Base-by-base conservation (phyloP, 345 rosid species). In the Eucalyptus shirleyi region DNA sequence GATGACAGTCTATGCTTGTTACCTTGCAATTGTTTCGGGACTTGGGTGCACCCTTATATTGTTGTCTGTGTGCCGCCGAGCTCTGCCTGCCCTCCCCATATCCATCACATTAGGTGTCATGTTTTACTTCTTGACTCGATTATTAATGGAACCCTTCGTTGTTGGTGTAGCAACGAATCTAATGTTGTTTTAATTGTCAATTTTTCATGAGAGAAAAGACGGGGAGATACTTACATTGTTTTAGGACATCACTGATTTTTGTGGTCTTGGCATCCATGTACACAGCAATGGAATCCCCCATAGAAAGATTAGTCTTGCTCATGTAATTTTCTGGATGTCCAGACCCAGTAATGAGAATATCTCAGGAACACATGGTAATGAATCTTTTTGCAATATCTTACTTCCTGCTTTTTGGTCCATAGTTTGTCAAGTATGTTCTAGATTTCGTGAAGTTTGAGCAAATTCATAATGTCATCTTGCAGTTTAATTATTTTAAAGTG, bases 11-110 rank as follows among this genome's bases (percentile, higher is more conserved):
- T 97, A 97, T 92, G 99, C 99, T 7, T 98, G 99, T 89, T 97
- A 98, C 93, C 97, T 98, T 59, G 99, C 99, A 7, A 97, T 98
- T 89, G 94, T 98, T 88, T 98, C 98, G 3, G 99, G 99, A 89
- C 98, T 97, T 87, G 99, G 97, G 62, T 98, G 98, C 96, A 98
- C 99, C 86, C 99, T 98, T 82, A 96, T 98, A 59, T 93, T 98
- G 96, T 92, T 98, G 93, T 94, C 98, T 3, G 96, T 97, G 83
- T 94, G 95, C 91, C 96, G 92, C 88, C 93, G 91, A 91, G 99
- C 99, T 89, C 92, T 98, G 88, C 99, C 99, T 32, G 99, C 99
- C 42, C 99, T 98, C 88, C 99, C 99, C 21, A 95, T 98, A 87
- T 98, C 99, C 17, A 97, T 98, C 90, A 88, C 96, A 87, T 88